phyloP scores from a whole-genome alignment of 2,329 filamentous ascomycete species.

The Teratosphaeria viscida region DNA sequence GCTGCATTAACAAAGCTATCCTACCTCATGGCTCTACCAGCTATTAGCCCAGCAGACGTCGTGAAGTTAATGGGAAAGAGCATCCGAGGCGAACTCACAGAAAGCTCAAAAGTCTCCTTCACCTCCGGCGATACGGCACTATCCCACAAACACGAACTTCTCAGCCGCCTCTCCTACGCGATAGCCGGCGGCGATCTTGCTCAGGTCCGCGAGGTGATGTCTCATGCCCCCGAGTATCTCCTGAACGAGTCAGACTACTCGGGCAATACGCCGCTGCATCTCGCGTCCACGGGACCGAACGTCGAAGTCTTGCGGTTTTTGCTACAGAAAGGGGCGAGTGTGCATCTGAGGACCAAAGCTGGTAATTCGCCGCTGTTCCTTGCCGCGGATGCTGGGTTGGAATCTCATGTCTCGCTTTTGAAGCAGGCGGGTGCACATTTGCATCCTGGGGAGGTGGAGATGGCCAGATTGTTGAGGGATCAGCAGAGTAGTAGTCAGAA shows the following conservation, averaged over 20 bases:
- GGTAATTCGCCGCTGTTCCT: background rate
- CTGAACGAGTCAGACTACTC: background rate
- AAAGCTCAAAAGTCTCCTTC: background rate
- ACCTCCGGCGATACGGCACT: background rate
- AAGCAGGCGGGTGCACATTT: background rate
- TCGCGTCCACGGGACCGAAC: background rate
- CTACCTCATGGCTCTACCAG: constrained; percentile 57
- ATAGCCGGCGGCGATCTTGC: background rate
- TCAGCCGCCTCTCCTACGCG: background rate
- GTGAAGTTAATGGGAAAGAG: constrained; percentile 61
- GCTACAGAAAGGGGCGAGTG: background rate
- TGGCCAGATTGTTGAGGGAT: background rate
- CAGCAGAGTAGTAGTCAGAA: background rate
- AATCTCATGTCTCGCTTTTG: background rate
- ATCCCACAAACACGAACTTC: background rate
- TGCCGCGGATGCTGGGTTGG: background rate
- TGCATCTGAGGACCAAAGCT: background rate
- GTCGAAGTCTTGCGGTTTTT: background rate
- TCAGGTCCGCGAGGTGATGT: background rate
- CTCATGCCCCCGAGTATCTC: background rate
- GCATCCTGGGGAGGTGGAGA: background rate
- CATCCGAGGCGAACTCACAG: constrained; percentile 73
- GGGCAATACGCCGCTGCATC: constrained; percentile 1
- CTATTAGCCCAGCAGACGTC: constrained; percentile 55
- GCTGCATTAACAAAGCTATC: constrained; percentile 85